A percentile compares a stretch with the other conserved stretches of the same genome.
Evolutionary conservation across 2,329 filamentous ascomycete species (phyloP).

Genomic region (Fusarium concolor): DNA sequence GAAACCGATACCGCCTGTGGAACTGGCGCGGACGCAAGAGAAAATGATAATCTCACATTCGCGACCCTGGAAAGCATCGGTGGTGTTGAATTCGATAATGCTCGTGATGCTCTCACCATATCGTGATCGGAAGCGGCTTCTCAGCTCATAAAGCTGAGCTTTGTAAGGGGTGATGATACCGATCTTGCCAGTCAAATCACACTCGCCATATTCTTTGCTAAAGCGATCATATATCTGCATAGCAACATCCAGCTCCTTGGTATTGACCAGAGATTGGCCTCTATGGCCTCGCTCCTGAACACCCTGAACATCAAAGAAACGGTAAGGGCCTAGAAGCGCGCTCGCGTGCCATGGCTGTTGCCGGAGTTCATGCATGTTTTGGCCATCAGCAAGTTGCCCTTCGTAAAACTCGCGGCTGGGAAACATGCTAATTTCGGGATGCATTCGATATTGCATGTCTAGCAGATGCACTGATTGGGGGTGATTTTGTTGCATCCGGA

Average conservation of each 20-base stretch:
- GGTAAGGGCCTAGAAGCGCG: conserved; percentile 86
- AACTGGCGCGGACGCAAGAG: conserved; percentile 93
- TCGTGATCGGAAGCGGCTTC: conserved; percentile 74
- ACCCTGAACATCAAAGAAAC: conserved; percentile 96
- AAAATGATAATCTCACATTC: conserved; percentile 99
- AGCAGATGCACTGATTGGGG: conserved; percentile 90
- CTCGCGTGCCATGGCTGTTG: conserved; percentile 87
- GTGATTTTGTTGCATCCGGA: conserved; percentile 95
- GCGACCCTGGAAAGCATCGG: conserved; percentile 95
- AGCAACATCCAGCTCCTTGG: conserved; percentile 86
- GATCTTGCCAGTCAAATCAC: conserved; percentile 83
- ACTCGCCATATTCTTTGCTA: conserved; percentile 74
- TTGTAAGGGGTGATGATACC: conserved; percentile 99
- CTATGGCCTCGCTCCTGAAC: conserved; percentile 83
- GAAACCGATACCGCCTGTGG: conserved; percentile 97
- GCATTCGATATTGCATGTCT: conserved; percentile 99
- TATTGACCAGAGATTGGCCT: conserved; percentile 91
- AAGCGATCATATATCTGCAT: conserved; percentile 87
- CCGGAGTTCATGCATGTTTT: conserved; percentile 81
- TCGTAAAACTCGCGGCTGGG: conserved; percentile 95
- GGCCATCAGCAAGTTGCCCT: conserved; percentile 84
- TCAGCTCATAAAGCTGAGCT: conserved; percentile 86
- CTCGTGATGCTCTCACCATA: conserved; percentile 82
- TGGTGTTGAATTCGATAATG: conserved; percentile 96
- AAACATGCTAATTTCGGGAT: conserved; percentile 93